phyloP scores from a whole-genome alignment of 1,284 basidiomycete species.

The Papiliotrema fonsecae region DNA sequence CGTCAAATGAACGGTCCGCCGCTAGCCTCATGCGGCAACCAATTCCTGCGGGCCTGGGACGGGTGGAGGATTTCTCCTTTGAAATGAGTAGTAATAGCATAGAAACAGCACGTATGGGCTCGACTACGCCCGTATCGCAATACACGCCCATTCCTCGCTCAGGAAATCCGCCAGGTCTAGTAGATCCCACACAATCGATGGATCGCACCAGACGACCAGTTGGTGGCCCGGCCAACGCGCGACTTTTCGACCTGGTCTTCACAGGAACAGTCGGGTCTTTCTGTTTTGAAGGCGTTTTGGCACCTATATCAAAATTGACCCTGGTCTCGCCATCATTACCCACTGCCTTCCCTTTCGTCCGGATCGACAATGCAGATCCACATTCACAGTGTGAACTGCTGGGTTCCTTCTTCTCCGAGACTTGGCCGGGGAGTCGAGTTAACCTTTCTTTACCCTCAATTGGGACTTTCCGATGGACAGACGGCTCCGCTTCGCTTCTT shows the following conservation, averaged over 20 bases:
- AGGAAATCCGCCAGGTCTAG: neutral
- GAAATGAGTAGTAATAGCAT: slow-evolving; percentile 18
- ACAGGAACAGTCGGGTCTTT: slow-evolving; percentile 8
- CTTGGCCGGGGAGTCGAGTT: neutral
- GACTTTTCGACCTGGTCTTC: slow-evolving; percentile 26
- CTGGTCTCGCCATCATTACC: slow-evolving; percentile 22
- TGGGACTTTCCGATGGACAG: neutral
- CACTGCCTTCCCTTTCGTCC: slow-evolving; percentile 26
- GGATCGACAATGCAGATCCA: slow-evolving; percentile 8
- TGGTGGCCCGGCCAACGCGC: neutral
- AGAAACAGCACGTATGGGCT: slow-evolving; percentile 3
- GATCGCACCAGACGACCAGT: neutral
- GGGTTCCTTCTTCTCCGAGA: neutral
- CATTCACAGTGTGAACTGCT: slow-evolving; percentile 4
- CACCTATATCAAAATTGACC: slow-evolving; percentile 20
- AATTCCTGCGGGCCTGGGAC: slow-evolving; percentile 13
- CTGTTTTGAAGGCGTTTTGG: slow-evolving; percentile 20
- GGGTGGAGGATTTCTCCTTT: slow-evolving; percentile 39
- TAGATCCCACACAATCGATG: neutral
- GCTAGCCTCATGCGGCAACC: slow-evolving; percentile 29
- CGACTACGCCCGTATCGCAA: slow-evolving; percentile 4
- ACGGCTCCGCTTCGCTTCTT: slow-evolving; percentile 1
- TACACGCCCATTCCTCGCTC: neutral
- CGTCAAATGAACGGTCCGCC: neutral
- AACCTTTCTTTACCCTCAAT: neutral